Percentiles rank a stretch among this genome's conserved stretches.
phyloP scores from a whole-genome alignment of 2,329 filamentous ascomycete genomes.

The Aureobasidium sp. region DNA sequence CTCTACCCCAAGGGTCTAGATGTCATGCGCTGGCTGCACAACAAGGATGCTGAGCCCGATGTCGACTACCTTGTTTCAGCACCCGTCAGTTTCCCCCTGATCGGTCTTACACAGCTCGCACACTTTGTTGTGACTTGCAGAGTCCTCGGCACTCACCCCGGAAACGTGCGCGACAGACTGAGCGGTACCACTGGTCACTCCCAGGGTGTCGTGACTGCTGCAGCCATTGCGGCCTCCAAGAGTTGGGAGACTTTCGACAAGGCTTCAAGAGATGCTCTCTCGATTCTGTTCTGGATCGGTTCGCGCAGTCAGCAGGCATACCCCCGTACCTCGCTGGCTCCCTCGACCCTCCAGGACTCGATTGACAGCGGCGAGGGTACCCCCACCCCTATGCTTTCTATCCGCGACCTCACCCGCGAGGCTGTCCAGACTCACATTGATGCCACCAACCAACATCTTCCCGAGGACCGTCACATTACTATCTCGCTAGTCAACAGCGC shows the following conservation, averaged over 20 bases:
- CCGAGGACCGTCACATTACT: slow-evolving; percentile 82
- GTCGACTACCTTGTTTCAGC: slow-evolving; percentile 90
- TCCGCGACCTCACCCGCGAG: slow-evolving; percentile 78
- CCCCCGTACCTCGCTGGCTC: slow-evolving; percentile 86
- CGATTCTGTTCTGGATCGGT: slow-evolving; percentile 97
- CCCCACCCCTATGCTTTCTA: slow-evolving; percentile 95
- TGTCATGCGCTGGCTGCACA: slow-evolving; percentile 85
- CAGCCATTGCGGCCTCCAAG: slow-evolving; percentile 79
- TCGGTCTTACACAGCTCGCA: slow-evolving; percentile 89
- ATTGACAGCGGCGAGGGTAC: slow-evolving; percentile 89
- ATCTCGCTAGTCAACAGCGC: slow-evolving; percentile 96
- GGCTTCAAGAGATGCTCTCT: slow-evolving; percentile 69
- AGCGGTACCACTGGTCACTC: slow-evolving; percentile 91
- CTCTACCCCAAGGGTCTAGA: slow-evolving; percentile 96
- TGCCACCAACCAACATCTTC: slow-evolving; percentile 92
- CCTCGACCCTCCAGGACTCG: slow-evolving; percentile 84
- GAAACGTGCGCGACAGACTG: slow-evolving; percentile 75
- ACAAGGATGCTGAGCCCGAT: slow-evolving; percentile 83
- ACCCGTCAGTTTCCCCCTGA: slow-evolving; percentile 90
- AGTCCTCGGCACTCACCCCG: slow-evolving; percentile 80
- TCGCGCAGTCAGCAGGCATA: slow-evolving; percentile 95
- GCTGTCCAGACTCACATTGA: slow-evolving; percentile 96
- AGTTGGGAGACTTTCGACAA: slow-evolving; percentile 89
- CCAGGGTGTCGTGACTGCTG: slow-evolving; percentile 89
- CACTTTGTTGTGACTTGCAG: slow-evolving; percentile 95